Percentiles rank a stretch among this genome's conserved stretches.
phyloP scores from a whole-genome alignment of 352 stramenopile species.

The Bremia lactucae region DNA sequence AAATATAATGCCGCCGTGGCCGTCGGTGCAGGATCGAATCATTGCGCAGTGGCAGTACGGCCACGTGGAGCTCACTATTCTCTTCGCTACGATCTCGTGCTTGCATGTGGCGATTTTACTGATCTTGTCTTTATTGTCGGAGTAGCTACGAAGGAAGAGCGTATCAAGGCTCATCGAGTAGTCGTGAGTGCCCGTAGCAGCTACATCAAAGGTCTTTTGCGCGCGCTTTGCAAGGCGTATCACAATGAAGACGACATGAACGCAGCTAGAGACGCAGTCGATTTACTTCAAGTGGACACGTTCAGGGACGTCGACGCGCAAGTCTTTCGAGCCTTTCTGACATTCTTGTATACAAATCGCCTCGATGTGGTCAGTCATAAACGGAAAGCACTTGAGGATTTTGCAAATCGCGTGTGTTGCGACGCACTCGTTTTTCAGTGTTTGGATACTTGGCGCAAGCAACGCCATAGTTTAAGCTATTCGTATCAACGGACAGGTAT shows the following conservation, averaged over 20 bases:
- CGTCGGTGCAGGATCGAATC: slow-evolving; percentile 57
- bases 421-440: slow-evolving; percentile 39
- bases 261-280: slow-evolving; percentile 1
- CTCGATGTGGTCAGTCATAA: slow-evolving; percentile 58
- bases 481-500: slow-evolving; percentile 10
- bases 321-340: slow-evolving; percentile 52
- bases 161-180: slow-evolving; percentile 35
- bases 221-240: slow-evolving; percentile 19
- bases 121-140: slow-evolving; percentile 43
- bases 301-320: slow-evolving; percentile 49
- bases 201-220: slow-evolving; percentile 48
- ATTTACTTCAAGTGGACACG: slow-evolving; percentile 30
- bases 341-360: slow-evolving; percentile 63
- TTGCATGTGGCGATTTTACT: slow-evolving; percentile 37
- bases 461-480: slow-evolving; percentile 11
- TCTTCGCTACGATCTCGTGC: slow-evolving; percentile 43
- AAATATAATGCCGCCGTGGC: slow-evolving; percentile 46
- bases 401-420: slow-evolving; percentile 41
- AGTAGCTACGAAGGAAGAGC: slow-evolving; percentile 9
- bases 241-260: neutral
- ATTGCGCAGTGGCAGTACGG: slow-evolving; percentile 42
- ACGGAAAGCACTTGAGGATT: slow-evolving; percentile 34
- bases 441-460: slow-evolving; percentile 45
- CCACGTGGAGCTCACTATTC: slow-evolving; percentile 55
- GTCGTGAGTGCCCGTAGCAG: slow-evolving; percentile 46